Evolutionary conservation across 1,139 yeast species (phyloP).

Genomic region (Candida sp.): DNA sequence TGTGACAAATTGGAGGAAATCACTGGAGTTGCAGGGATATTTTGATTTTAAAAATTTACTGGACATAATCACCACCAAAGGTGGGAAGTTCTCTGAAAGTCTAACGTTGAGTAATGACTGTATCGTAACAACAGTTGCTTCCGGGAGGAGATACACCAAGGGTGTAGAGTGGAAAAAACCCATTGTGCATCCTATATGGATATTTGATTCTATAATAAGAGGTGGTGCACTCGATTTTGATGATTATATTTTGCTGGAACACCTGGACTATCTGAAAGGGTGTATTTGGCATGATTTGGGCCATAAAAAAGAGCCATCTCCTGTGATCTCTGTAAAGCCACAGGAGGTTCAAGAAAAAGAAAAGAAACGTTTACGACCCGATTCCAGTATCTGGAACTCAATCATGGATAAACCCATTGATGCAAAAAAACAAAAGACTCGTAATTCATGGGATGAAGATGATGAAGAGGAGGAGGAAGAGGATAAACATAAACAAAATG

Average conservation of each 20-base stretch:
- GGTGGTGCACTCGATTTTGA: constrained; percentile 54
- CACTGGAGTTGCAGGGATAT: constrained; percentile 17
- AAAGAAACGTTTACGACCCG: constrained; percentile 11
- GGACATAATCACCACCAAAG: constrained; percentile 42
- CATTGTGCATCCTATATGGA: constrained; percentile 74
- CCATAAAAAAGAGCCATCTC: background rate
- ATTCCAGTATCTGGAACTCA: constrained; percentile 44
- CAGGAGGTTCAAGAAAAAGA: constrained; percentile 6
- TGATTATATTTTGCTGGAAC: constrained; percentile 33
- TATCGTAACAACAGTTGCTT: constrained; percentile 49
- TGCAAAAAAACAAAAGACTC: constrained; percentile 12
- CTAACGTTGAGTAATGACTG: constrained; percentile 50
- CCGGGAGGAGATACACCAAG: constrained; percentile 61
- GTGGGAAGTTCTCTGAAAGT: constrained; percentile 59
- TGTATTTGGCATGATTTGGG: constrained; percentile 44
- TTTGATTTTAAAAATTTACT: constrained; percentile 19
- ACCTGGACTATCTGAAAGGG: constrained; percentile 36
- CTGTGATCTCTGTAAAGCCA: background rate
- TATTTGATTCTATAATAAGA: constrained; percentile 59
- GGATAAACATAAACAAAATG: background rate
- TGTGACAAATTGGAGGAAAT: constrained; percentile 1
- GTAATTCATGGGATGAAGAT: constrained; percentile 28
- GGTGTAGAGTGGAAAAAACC: constrained; percentile 70
- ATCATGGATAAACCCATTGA: constrained; percentile 38
- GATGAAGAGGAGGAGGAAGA: constrained; percentile 5